Percentiles rank a stretch among this genome's conserved stretches.
Conservation (phyloP, 2,329 filamentous ascomycete genomes). For the Aspergillus sp. region DNA sequence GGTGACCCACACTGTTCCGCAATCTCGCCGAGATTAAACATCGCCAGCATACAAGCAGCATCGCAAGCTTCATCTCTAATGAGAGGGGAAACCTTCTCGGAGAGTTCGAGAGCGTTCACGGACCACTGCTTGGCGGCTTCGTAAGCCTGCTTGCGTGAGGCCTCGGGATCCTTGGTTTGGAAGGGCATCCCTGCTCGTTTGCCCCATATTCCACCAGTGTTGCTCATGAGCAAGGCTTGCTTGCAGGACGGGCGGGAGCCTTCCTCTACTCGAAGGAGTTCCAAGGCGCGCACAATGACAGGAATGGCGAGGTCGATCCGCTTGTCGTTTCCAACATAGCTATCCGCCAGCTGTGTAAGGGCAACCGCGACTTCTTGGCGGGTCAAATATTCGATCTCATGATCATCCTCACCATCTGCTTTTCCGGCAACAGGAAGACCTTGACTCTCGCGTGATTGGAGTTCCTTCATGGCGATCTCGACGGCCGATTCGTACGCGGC, state of each 20-base stretch:
- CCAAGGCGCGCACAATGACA: constrained; percentile 82
- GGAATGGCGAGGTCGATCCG: constrained; percentile 78
- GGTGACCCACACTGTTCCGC: constrained; percentile 73
- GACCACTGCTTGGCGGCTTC: constrained; percentile 78
- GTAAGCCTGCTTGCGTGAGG: constrained; percentile 66
- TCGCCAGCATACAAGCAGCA: constrained; percentile 77
- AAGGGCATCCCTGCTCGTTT: constrained; percentile 37
- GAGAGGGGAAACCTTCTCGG: constrained; percentile 67
- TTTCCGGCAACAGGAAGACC: constrained; percentile 71
- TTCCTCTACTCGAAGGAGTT: constrained; percentile 61
- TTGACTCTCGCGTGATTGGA: constrained; percentile 67
- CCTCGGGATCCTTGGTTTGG: constrained; percentile 39
- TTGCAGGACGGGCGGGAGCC: constrained; percentile 66
- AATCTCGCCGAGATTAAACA: constrained; percentile 86
- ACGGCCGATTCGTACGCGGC: constrained; percentile 79
- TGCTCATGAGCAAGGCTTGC: constrained; percentile 72
- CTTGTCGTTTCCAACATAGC: constrained; percentile 74
- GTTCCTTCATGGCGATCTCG: constrained; percentile 76
- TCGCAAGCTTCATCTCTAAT: constrained; percentile 79
- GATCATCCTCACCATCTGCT: constrained; percentile 37
- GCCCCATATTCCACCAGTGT: constrained; percentile 55
- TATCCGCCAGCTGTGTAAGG: constrained; percentile 68
- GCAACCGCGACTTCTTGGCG: constrained; percentile 42
- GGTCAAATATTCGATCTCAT: constrained; percentile 40
- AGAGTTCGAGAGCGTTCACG: constrained; percentile 71